Percentiles rank a stretch among this genome's conserved stretches.
These are phyloP conservation scores for Oleoguttula mirabilis DNA, from an alignment of 495 filamentous ascomycete species.

Conservation along the genomic window DNA sequence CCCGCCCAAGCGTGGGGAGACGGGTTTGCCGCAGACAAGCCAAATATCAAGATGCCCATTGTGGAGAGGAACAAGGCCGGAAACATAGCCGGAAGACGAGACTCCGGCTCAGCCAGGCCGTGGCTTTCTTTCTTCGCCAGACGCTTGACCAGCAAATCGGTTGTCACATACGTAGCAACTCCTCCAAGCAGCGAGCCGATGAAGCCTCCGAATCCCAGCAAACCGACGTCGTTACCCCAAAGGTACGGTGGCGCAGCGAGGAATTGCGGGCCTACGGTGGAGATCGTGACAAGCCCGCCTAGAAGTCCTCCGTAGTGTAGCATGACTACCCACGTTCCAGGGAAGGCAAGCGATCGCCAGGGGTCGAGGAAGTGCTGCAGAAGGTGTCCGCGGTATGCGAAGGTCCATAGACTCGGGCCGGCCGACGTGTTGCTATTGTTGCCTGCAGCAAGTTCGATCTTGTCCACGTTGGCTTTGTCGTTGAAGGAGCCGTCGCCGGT, in stretches of 20 bases:
- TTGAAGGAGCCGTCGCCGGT: background rate
- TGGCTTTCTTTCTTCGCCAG: conserved; percentile 19
- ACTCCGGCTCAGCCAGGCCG: conserved; percentile 25
- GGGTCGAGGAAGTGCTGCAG: conserved; percentile 20
- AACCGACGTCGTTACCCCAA: conserved; percentile 21
- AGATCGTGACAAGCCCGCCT: conserved; percentile 22
- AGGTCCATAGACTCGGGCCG: conserved; percentile 14
- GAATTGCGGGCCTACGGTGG: conserved; percentile 21
- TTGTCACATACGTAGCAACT: conserved; percentile 16
- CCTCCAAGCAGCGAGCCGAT: conserved; percentile 1
- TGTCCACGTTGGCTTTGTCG: conserved; percentile 1
- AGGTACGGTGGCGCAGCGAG: conserved; percentile 25
- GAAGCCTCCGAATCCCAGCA: conserved; percentile 21
- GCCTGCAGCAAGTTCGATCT: conserved; percentile 3
- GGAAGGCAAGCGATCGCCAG: conserved; percentile 19
- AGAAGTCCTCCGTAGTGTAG: conserved; percentile 25
- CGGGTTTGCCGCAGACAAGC: conserved; percentile 22
- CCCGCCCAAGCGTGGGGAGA: conserved; percentile 22
- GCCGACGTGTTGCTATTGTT: conserved; percentile 11
- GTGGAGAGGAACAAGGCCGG: conserved; percentile 23
- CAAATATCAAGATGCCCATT: conserved; percentile 21
- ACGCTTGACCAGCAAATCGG: conserved; percentile 17
- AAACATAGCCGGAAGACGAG: conserved; percentile 19
- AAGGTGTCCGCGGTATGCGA: conserved; percentile 14
- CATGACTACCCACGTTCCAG: conserved; percentile 25